Evolutionary conservation across 2,329 filamentous ascomycete genomes (phyloP), one percentile per base, ranked within the genome.

Genomic region (Fusarium robinianum): DNA sequence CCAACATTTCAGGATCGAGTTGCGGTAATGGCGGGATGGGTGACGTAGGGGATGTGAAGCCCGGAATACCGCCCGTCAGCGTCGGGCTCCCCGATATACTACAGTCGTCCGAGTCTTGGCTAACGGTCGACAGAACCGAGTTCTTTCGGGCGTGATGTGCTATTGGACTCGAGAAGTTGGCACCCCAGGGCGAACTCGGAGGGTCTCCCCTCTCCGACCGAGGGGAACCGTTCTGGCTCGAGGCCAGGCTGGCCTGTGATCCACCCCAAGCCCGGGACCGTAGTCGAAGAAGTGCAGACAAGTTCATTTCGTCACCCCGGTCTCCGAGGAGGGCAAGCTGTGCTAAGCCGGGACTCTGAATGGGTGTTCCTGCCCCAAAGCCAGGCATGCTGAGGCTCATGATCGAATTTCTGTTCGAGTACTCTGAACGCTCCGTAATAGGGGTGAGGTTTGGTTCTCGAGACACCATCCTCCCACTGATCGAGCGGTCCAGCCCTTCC

Each of bases 341-440:
- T 1, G 87, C 86, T 16, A 95, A 74, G 0, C 87, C 87, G 1
- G 89, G 87, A 54, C 85, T 89, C 21, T 83, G 75, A 3, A 89
- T 60, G 1, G 69, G 67, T 26, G 72, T 80, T 8, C 63, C 65
- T 44, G 75, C 80, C 9, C 62, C 61, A 19, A 67, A 61, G 4
- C 64, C 57, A 8, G 67, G 64, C 46, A 72, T 68, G 18, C 68
- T 71, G 49, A 92, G 72, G 46, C 86, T 89, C 72, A 95, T 88
- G 46, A 95, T 81, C 1, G 88, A 95, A 64, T 96, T 97, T 30
- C 94, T 83, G 46, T 95, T 96, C 27, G 90, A 96, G 73, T 95
- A 96, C 68, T 99, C 94, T 46, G 89, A 95, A 9, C 91, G 82
- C 66, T 97, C 94, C 0, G 92, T 97, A 59, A 99, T 97, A 5